Evolutionary conservation across 2,329 filamentous ascomycete species (phyloP).

Genomic region (Colletotrichum sp.): DNA sequence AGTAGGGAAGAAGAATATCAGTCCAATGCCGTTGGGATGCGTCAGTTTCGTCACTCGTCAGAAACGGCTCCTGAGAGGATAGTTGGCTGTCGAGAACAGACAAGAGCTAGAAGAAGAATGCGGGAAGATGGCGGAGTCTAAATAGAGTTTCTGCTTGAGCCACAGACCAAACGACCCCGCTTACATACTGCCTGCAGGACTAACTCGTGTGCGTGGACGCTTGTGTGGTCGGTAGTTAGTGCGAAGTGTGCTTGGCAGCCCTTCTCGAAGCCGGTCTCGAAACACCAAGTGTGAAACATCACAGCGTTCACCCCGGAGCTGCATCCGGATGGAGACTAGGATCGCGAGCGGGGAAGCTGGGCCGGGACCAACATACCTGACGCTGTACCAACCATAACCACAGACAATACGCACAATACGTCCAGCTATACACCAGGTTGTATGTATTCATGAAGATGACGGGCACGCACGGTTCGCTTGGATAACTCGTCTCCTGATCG

Average conservation of each 20-base stretch:
- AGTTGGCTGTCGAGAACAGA: neutral
- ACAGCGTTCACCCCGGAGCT: slow-evolving; percentile 9
- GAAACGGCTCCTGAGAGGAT: neutral
- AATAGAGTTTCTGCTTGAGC: slow-evolving; percentile 11
- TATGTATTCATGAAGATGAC: neutral
- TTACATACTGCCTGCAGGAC: neutral
- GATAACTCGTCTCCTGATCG: neutral
- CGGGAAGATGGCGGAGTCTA: neutral
- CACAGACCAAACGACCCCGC: neutral
- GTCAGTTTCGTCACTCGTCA: neutral
- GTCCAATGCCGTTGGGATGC: neutral
- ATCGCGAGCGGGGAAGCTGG: slow-evolving; percentile 1
- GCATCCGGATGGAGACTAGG: neutral
- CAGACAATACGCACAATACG: neutral
- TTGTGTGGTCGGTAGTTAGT: neutral
- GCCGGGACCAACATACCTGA: neutral
- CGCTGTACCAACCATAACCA: neutral
- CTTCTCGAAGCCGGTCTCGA: slow-evolving; percentile 16
- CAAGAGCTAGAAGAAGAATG: neutral
- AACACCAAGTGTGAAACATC: slow-evolving; percentile 17
- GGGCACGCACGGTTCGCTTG: neutral
- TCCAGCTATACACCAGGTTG: neutral
- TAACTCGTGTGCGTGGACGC: neutral
- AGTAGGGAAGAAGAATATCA: neutral
- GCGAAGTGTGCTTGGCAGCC: neutral